Conservation (phyloP, 2,329 filamentous ascomycete genomes). For the Aspergillus sp. region DNA sequence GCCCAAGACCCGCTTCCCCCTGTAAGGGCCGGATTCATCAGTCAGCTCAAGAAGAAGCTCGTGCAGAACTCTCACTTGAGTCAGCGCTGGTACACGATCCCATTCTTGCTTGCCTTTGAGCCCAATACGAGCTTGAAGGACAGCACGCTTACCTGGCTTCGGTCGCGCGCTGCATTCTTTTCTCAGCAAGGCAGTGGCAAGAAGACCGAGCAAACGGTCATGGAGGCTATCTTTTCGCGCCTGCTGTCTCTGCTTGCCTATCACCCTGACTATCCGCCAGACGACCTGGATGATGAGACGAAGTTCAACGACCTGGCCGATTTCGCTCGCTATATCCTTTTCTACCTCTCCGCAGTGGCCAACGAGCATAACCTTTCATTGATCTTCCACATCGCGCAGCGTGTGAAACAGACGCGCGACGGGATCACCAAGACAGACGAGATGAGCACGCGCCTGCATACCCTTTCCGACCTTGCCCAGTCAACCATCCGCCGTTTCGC, state of each 20-base stretch:
- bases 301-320: conserved; percentile 66
- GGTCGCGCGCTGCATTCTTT: conserved; percentile 71
- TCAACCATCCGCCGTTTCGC: conserved; percentile 80
- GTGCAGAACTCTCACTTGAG: conserved; percentile 65
- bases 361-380: conserved; percentile 83
- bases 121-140: conserved; percentile 71
- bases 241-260: conserved; percentile 87
- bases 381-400: conserved; percentile 88
- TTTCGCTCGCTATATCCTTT: conserved; percentile 84
- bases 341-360: conserved; percentile 79
- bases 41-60: conserved; percentile 74
- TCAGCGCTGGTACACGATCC: conserved; percentile 81
- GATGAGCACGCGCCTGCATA: conserved; percentile 63
- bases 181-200: conserved; percentile 42
- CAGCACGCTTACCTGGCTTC: conserved; percentile 82
- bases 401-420: conserved; percentile 86
- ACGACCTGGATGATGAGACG: conserved; percentile 35
- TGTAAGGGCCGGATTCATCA: conserved; percentile 76
- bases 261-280: conserved; percentile 75
- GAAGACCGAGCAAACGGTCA: conserved; percentile 56
- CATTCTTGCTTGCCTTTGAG: conserved; percentile 91
- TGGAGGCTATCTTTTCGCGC: conserved; percentile 80
- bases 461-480: conserved; percentile 83
- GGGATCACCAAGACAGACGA: conserved; percentile 60
- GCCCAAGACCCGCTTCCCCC: conserved; percentile 73